phyloP scores from a whole-genome alignment of 345 rosid genomes.

The Balakata baccata region DNA sequence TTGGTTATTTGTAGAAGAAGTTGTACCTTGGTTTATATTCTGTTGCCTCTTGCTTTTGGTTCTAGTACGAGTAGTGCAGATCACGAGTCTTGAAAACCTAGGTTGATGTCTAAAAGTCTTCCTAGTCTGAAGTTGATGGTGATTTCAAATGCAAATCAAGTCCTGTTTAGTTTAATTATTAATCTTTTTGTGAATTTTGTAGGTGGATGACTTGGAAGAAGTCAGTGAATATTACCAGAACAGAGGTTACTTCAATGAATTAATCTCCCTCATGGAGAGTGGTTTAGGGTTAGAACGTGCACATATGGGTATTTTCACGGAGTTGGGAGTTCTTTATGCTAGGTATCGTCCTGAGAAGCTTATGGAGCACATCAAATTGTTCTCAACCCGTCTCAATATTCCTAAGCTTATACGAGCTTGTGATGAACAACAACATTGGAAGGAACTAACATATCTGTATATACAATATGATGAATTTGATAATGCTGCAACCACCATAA shows the following conservation, averaged over 20 bases:
- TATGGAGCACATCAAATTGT: slow-evolving; percentile 96
- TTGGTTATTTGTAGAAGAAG: no score
- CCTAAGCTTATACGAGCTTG: slow-evolving; percentile 98
- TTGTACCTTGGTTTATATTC: no score
- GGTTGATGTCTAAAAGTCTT: background rate
- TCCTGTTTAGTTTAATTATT: background rate
- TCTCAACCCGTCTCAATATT: slow-evolving; percentile 94
- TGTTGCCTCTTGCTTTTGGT: no score
- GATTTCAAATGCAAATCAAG: background rate
- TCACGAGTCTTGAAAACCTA: no score
- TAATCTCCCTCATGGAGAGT: slow-evolving; percentile 98
- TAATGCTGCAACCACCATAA: slow-evolving; percentile 96
- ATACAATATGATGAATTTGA: slow-evolving; percentile 94
- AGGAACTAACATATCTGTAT: slow-evolving; percentile 83
- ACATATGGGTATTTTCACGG: slow-evolving; percentile 98
- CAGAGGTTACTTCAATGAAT: slow-evolving; percentile 91
- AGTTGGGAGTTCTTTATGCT: slow-evolving; percentile 96
- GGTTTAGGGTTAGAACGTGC: slow-evolving; percentile 97
- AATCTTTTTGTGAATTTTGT: slow-evolving; percentile 10
- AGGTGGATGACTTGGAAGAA: slow-evolving; percentile 98
- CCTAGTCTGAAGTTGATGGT: background rate
- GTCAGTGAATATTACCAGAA: slow-evolving; percentile 96
- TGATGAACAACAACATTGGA: slow-evolving; percentile 99
- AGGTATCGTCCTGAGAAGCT: slow-evolving; percentile 94
- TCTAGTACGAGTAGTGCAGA: no score